Evolutionary conservation across 257 asterid genomes (phyloP).

Genomic region (Przewalskia tangutica): DNA sequence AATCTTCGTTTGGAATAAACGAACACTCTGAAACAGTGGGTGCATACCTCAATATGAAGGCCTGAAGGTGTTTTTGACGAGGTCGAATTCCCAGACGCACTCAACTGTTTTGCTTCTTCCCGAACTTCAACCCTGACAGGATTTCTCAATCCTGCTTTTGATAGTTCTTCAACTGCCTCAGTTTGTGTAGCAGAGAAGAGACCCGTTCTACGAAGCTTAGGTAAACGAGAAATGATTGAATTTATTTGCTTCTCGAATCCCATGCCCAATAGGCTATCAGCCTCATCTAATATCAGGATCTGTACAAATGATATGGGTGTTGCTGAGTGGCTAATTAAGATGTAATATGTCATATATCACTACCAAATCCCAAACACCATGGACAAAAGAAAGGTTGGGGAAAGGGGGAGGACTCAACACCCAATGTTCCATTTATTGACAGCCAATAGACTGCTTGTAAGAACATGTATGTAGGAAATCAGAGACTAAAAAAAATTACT

Average conservation of each 20-base stretch:
- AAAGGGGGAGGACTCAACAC: neutral
- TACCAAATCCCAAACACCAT: neutral
- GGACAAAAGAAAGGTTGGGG: neutral
- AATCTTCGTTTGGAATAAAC: neutral
- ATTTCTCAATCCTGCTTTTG: constrained; percentile 85
- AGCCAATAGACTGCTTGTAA: neutral
- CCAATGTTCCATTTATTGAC: neutral
- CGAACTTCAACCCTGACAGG: constrained; percentile 88
- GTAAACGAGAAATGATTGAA: constrained; percentile 65
- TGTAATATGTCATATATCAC: neutral
- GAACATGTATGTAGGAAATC: neutral
- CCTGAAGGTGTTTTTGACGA: constrained; percentile 78
- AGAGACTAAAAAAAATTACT: neutral
- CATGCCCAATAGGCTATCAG: constrained; percentile 84
- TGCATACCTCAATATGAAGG: constrained; percentile 65
- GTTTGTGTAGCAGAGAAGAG: constrained; percentile 91
- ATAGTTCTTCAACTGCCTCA: constrained; percentile 80
- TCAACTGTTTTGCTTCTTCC: constrained; percentile 48
- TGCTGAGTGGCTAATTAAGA: neutral
- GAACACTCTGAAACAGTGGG: neutral
- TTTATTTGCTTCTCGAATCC: constrained; percentile 87
- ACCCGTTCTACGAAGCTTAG: constrained; percentile 88
- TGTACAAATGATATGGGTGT: constrained; percentile 16
- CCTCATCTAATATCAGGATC: constrained; percentile 89
- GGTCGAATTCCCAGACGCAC: constrained; percentile 31